Evolutionary conservation across 352 stramenopile species (phyloP), one percentile per base, ranked within the genome.

Genomic region (Phytophthora uliginosa): DNA sequence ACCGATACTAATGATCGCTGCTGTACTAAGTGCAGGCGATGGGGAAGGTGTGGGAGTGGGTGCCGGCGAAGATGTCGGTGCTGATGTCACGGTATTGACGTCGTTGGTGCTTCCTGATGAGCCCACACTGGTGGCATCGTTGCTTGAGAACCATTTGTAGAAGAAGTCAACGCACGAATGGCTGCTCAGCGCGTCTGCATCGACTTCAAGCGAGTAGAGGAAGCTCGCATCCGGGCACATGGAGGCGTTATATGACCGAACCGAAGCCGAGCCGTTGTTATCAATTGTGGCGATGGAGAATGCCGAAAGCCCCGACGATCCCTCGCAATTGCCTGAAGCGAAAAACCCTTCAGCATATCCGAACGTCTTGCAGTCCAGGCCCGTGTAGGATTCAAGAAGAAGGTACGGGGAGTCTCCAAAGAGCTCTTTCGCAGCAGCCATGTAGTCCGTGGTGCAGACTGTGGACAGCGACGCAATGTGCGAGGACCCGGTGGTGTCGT

Each of bases 141-240:
- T 69, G 20, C 59, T 69, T 0, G 59, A 62, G 51, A 59, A 73
- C 66, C 66, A 73, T n/a, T 55, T 59, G 22, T 33, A 34, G 20
- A 22, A 15, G 48, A 22, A 18, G 31, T 8, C 13, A 28, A 64
- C 63, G 31, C 63, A 70, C 1, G 22, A 13, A 7, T 63, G 22
- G 38, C 10, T 45, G 2, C 31, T 18, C 4, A 65, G 34, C 7
- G 18, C 51, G 13, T 28, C 31, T 4, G n/a, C 51, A n/a, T 58
- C 45, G 33, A 36, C 26, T 3, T 24, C 2, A 9, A 17, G 20
- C 9, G 45, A 42, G 18, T 9, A 13, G 22, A 64, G 48, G 8
- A 58, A 31, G 34, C 33, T 59, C 4, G 6, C 13, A 34, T 13
- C 13, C 17, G 40, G n/a, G 31, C 63, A 70, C 13, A 70, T n/a